phyloP scores from a whole-genome alignment of 495 filamentous ascomycete genomes.

The Aspergillus avenaceus region DNA sequence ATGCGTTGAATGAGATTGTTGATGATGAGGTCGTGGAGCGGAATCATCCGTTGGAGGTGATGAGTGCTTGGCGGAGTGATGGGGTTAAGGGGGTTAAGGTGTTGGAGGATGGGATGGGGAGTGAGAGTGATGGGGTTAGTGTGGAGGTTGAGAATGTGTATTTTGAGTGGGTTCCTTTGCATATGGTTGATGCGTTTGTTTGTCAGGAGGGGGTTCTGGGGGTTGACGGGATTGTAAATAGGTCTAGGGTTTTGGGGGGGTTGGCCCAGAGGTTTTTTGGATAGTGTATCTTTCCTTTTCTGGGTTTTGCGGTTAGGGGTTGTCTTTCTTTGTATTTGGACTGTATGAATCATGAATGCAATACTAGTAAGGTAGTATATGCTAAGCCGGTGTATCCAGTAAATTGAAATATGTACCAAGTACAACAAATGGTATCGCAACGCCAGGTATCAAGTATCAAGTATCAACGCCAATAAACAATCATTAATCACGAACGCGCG shows the following conservation, averaged over 20 bases:
- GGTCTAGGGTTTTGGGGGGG: constrained; percentile 23
- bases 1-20: constrained; percentile 34
- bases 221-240: constrained; percentile 23
- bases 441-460: too few relatives aligned
- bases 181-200: constrained; percentile 51
- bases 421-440: too few relatives aligned
- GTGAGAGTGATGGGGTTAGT: background rate
- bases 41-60: constrained; percentile 45
- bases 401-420: too few relatives aligned
- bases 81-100: constrained; percentile 20
- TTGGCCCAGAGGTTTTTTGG: constrained; percentile 30
- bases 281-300: too few relatives aligned
- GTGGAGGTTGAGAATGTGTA: constrained; percentile 54
- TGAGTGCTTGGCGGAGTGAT: constrained; percentile 36
- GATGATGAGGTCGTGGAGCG: constrained; percentile 41
- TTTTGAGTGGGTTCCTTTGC: constrained; percentile 61
- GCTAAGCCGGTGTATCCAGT: too few relatives aligned
- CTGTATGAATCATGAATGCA: too few relatives aligned
- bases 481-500: constrained; percentile 53
- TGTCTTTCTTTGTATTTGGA: too few relatives aligned
- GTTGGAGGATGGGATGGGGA: constrained; percentile 13
- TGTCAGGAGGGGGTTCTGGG: constrained; percentile 46
- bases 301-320: too few relatives aligned
- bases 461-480: constrained; percentile 12
- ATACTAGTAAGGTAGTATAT: too few relatives aligned